Percentiles rank a stretch among this genome's conserved stretches.
These are phyloP conservation scores for Rhodosporidiobolus sp. DNA, from an alignment of 768 basidiomycete genomes.

Conservation along the genomic window DNA sequence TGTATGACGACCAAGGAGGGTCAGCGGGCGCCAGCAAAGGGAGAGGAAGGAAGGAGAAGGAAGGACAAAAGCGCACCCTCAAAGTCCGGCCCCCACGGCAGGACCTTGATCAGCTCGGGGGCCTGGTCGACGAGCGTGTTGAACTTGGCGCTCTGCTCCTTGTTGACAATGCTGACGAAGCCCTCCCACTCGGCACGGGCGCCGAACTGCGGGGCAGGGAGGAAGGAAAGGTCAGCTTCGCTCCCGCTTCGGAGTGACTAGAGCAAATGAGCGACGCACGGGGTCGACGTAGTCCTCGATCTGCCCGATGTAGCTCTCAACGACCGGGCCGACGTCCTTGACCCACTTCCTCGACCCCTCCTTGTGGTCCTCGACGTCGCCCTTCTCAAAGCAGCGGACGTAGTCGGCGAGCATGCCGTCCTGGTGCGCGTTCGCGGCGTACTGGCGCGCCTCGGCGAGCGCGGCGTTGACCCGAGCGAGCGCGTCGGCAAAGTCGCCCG, in stretches of 20 bases:
- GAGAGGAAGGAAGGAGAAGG: neutral
- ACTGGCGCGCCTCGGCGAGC: conserved; percentile 63
- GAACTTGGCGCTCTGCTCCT: conserved; percentile 75
- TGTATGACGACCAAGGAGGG: conserved; percentile 28
- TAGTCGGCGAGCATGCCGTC: conserved; percentile 71
- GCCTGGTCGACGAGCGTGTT: conserved; percentile 70
- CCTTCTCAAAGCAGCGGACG: conserved; percentile 73
- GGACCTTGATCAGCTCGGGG: conserved; percentile 71
- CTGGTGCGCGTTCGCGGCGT: conserved; percentile 70
- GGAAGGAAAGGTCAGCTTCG: too few species aligned
- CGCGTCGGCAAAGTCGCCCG: conserved; percentile 67
- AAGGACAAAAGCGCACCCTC: conserved; percentile 15
- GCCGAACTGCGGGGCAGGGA: conserved; percentile 57
- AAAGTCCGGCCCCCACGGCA: conserved; percentile 66
- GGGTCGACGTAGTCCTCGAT: conserved; percentile 73
- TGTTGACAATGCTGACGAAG: conserved; percentile 53
- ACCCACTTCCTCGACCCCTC: conserved; percentile 77
- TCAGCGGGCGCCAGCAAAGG: conserved; percentile 49
- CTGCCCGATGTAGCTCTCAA: conserved; percentile 54
- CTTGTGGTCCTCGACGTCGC: conserved; percentile 75
- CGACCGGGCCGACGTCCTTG: conserved; percentile 77
- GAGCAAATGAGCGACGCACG: too few species aligned
- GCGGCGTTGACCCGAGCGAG: conserved; percentile 59
- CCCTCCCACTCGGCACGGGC: conserved; percentile 94
- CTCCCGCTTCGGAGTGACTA: too few species aligned